Evolutionary conservation across 148 eudicot genomes (phyloP), one percentile per base, ranked within the genome.

Genomic region (Beta vulgaris): DNA sequence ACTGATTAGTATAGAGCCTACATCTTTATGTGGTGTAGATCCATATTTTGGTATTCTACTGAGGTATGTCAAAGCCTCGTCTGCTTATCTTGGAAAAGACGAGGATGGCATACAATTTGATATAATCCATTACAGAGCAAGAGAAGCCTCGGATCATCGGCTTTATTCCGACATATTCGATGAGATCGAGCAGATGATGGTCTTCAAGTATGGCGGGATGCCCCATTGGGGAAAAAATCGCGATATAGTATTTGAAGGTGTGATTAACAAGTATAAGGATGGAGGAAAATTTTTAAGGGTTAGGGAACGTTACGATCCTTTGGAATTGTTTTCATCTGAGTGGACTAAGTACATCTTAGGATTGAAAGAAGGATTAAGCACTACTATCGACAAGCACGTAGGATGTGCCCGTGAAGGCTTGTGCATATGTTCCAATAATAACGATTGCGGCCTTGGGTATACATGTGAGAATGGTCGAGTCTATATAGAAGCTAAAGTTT

Each of bases 161-260:
- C 63, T 72, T 23, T 32, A 35, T 18, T 49, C 14, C 2, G 48
- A 72, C 28, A 16, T 72, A 58, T 6, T 72, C 1, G 75, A 37
- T 1, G 75, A 72, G 49, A 57, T 72, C n/a, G 75, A 72, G 36
- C 75, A 72, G 26, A 34, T 72, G 7, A 65, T 65, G 11, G 18
- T 72, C 32, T 37, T 72, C 26, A 72, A 72, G 65, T 72, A 72
- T 39, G 61, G 61, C 13, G 75, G 34, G 3, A 35, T 54, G 65
- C 75, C 75, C 23, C 75, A 72, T 37, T 72, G 65, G 65, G 75
- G 75, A 7, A 72, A 72, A 25, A 72, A 72, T 72, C 40, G 75
- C 7, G 57, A 72, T 19, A 34, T 72, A 14, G 75, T 65, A 11
- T 72, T 72, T 72, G 36, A 54, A 23, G 75, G 64, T 2, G 75